These are phyloP conservation scores for Heterobasidion annosum DNA, from an alignment of 1,284 basidiomycete genomes.

Conservation along the genomic window DNA sequence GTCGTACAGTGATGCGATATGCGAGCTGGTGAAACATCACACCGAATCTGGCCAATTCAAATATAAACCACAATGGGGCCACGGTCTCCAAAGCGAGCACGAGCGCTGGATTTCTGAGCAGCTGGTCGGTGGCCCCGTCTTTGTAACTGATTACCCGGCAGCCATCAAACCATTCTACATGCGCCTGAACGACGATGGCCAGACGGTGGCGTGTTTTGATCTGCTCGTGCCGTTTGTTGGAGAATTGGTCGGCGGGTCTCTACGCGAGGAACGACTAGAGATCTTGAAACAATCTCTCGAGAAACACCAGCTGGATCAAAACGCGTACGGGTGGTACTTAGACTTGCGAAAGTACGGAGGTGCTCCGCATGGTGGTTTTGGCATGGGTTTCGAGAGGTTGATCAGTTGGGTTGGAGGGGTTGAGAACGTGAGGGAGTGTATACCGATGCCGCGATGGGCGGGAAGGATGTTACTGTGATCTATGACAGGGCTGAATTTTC, in stretches of 20 bases:
- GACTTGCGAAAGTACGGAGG: conserved; percentile 76
- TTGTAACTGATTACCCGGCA: conserved; percentile 87
- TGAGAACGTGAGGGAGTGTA: conserved; percentile 82
- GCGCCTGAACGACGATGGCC: conserved; percentile 49
- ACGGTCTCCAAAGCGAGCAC: conserved; percentile 78
- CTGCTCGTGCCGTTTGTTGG: conserved; percentile 84
- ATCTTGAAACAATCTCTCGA: conserved; percentile 46
- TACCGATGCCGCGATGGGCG: conserved; percentile 85
- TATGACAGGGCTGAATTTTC: conserved; percentile 20
- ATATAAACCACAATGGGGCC: conserved; percentile 63
- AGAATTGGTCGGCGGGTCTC: conserved; percentile 87
- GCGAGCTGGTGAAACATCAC: conserved; percentile 39
- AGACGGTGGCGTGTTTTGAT: conserved; percentile 90
- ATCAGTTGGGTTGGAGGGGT: conserved; percentile 79
- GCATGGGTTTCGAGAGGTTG: conserved; percentile 86
- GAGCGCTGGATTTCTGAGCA: conserved; percentile 81
- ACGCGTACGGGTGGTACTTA: conserved; percentile 77
- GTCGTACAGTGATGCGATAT: conserved; percentile 74
- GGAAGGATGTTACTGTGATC: conserved; percentile 56
- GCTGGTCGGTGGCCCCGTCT: conserved; percentile 69
- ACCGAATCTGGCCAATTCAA: conserved; percentile 31
- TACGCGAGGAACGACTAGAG: conserved; percentile 78
- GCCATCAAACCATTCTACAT: conserved; percentile 94
- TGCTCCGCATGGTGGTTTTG: conserved; percentile 89
- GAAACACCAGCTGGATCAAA: conserved; percentile 36